Evolutionary conservation across 192 early-diverging fungal species (phyloP).

Genomic region (Mortierella hygrophila): DNA sequence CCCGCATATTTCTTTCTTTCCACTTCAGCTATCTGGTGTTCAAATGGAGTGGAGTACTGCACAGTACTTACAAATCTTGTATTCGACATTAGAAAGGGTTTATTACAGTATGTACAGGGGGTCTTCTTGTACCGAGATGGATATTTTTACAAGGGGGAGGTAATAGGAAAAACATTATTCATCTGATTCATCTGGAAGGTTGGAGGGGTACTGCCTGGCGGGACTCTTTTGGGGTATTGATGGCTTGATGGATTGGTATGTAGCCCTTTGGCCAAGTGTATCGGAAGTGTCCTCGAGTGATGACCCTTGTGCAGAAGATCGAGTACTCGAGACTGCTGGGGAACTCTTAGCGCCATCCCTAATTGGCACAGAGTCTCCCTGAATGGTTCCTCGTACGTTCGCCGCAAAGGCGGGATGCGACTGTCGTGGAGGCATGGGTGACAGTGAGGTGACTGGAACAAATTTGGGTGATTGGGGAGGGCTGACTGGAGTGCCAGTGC

Average conservation of each 20-base stretch:
- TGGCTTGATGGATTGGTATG: slow-evolving; percentile 5
- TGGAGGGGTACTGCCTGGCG: slow-evolving; percentile 16
- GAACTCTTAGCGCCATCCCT: slow-evolving; percentile 2
- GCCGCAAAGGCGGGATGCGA: not conserved
- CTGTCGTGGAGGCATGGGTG: slow-evolving; percentile 47
- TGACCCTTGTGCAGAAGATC: not conserved
- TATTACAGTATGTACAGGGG: not conserved
- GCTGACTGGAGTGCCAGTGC: not conserved
- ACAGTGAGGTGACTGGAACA: slow-evolving; percentile 16
- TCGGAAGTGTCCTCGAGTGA: not conserved
- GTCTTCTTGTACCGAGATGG: not conserved
- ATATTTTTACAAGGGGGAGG: not conserved
- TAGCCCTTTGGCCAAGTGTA: no score
- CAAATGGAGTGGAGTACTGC: not conserved
- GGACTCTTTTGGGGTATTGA: slow-evolving; percentile 38
- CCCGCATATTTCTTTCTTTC: not conserved
- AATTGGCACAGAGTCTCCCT: slow-evolving; percentile 13
- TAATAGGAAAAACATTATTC: not conserved
- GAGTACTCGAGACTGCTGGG: not conserved
- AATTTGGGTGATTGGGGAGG: slow-evolving; percentile 25
- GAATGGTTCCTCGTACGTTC: slow-evolving; percentile 1
- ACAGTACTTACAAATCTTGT: not conserved
- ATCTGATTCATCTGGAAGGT: not conserved
- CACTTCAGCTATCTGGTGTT: not conserved
- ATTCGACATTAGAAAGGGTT: not conserved